A percentile compares a stretch with the other conserved stretches of the same genome.
phyloP scores from a whole-genome alignment of 108 stramenopile species.

The Nitzschia palea region DNA sequence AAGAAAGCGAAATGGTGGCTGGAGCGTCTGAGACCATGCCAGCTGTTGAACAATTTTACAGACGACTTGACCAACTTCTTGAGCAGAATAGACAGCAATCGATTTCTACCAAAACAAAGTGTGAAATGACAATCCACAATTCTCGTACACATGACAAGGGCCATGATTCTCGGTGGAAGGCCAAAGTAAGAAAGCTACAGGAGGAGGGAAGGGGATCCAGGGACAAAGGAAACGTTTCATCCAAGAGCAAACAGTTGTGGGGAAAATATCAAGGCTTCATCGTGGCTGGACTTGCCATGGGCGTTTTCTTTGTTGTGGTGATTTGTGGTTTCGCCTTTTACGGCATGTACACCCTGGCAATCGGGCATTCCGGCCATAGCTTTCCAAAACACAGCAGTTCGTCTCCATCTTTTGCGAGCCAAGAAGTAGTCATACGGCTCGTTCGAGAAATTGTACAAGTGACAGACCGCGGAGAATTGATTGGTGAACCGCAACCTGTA shows the following conservation, averaged over 20 bases:
- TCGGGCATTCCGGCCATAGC: neutral
- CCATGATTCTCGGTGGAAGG: neutral
- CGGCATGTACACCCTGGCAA: conserved; percentile 26
- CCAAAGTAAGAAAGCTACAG: neutral
- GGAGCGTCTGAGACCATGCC: neutral
- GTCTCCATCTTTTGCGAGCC: conserved; percentile 1
- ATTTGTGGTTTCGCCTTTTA: conserved; percentile 31
- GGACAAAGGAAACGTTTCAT: no score
- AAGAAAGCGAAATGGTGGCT: neutral
- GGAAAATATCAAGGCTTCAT: conserved; percentile 18
- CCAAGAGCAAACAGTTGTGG: no score
- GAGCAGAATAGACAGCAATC: conserved; percentile 21
- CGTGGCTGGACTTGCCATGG: neutral
- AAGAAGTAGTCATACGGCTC: conserved; percentile 30
- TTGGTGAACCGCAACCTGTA: conserved; percentile 8
- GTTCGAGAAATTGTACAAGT: conserved; percentile 38
- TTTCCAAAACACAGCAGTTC: neutral
- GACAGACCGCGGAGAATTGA: conserved; percentile 13
- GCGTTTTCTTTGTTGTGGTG: neutral
- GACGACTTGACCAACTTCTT: conserved; percentile 21
- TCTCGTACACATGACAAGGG: neutral
- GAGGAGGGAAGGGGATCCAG: no score
- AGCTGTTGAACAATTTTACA: conserved; percentile 17
- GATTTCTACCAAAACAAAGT: no score
- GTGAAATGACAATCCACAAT: neutral